Percentiles rank a stretch among this genome's conserved stretches.
Conservation (phyloP, 306 rosid species). For the Quercus alba region DNA sequence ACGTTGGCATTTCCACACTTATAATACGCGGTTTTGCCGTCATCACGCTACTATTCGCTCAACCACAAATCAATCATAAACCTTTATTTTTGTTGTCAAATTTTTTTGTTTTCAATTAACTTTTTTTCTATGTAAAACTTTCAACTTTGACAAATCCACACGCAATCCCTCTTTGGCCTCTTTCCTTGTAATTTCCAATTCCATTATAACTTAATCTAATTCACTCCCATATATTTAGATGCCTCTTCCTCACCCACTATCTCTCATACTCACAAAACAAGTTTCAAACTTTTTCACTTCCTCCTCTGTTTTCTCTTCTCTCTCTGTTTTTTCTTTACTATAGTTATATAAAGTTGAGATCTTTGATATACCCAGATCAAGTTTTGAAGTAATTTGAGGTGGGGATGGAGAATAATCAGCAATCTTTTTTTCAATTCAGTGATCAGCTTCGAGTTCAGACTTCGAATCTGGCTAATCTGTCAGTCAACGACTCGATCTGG, state of each 20-base stretch:
- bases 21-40: constrained; percentile 20
- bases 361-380: constrained; percentile 2
- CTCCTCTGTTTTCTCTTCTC: background rate
- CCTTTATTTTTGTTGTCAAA: background rate
- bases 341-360: background rate
- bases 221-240: constrained; percentile 16
- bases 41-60: background rate
- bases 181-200: constrained; percentile 35
- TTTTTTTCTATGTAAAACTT: background rate
- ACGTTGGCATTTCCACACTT: background rate
- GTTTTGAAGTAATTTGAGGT: background rate
- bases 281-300: background rate
- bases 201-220: background rate
- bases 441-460: constrained; percentile 76
- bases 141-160: constrained; percentile 42
- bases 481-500: constrained; percentile 86
- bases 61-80: background rate
- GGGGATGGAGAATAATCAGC: constrained; percentile 63
- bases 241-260: background rate
- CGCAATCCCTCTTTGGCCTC: constrained; percentile 21
- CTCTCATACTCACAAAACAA: background rate
- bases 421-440: constrained; percentile 81
- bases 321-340: background rate
- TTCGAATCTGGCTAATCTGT: constrained; percentile 50
- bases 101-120: background rate